phyloP scores from a whole-genome alignment of 2,329 filamentous ascomycete genomes.

The Cryphonectria radicalis region DNA sequence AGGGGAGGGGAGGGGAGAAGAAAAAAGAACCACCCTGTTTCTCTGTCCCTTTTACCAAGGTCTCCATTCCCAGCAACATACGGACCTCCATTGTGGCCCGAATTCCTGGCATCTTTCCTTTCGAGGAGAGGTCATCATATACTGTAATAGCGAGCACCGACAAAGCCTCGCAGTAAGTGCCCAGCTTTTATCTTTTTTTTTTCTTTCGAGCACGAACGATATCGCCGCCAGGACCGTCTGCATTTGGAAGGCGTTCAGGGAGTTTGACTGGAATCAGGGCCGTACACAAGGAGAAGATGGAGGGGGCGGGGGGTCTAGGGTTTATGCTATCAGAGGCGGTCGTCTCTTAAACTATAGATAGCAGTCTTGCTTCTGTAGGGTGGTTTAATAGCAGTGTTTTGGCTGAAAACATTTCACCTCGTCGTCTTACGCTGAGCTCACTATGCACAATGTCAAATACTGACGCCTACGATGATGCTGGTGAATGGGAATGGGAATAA shows the following conservation, averaged over 20 bases:
- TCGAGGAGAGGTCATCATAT: neutral
- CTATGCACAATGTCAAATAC: neutral
- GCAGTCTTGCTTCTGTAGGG: neutral
- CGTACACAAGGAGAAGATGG: constrained; percentile 2
- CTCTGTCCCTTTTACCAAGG: neutral
- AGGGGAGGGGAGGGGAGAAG: neutral
- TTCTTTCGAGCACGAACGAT: neutral
- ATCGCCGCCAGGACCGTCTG: constrained; percentile 8
- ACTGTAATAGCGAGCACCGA: neutral
- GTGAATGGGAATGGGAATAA: neutral
- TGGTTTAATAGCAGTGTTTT: neutral
- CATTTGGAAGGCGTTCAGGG: constrained; percentile 27
- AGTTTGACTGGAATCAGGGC: constrained; percentile 7
- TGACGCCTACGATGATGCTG: neutral
- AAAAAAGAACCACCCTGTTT: neutral
- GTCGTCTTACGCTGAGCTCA: neutral
- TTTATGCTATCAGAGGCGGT: neutral
- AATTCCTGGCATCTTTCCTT: neutral
- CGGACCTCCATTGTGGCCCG: neutral
- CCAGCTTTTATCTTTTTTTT: neutral
- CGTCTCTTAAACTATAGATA: neutral
- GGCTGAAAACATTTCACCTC: neutral
- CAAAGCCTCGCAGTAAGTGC: neutral
- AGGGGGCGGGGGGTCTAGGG: neutral
- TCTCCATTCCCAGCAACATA: neutral